Percentiles rank a stretch among this genome's conserved stretches.
Evolutionary conservation across 345 rosid species (phyloP).

Genomic region (Jatropha curcas): DNA sequence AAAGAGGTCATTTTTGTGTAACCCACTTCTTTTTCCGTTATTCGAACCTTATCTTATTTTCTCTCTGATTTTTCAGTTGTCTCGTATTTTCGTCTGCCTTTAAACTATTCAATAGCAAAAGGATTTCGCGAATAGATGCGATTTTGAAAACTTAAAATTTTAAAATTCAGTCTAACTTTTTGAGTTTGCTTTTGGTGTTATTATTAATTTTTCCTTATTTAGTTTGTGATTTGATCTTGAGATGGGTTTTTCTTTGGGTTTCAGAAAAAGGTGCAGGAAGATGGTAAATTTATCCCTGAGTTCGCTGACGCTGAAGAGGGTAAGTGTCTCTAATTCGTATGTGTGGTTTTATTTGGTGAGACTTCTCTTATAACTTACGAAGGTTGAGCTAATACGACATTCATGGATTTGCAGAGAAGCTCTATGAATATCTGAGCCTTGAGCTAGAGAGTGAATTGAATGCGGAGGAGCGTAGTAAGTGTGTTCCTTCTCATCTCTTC

Average conservation of each 20-base stretch:
- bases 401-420: conserved; percentile 57
- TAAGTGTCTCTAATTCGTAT: conserved; percentile 26
- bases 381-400: conserved; percentile 9
- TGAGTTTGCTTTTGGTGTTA: neutral
- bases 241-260: conserved; percentile 27
- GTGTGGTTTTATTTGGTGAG: neutral
- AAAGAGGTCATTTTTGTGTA: conserved; percentile 52
- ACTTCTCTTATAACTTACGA: neutral
- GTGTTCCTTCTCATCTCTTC: conserved; percentile 1
- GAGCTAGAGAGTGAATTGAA: conserved; percentile 72
- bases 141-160: neutral
- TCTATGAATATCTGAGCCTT: conserved; percentile 74
- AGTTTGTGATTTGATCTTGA: conserved; percentile 21
- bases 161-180: no score
- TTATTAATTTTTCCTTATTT: neutral
- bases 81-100: neutral
- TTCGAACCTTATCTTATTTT: neutral
- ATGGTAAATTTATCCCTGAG: conserved; percentile 75
- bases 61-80: neutral
- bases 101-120: neutral
- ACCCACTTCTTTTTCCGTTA: no score
- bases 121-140: neutral
- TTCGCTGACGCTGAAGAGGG: conserved; percentile 89
- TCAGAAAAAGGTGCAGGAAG: conserved; percentile 84
- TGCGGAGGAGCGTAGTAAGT: conserved; percentile 70